Evolutionary conservation across 164 flowering plant genomes (phyloP), one percentile per base, ranked within the genome.

Genomic region (Vitis rupestris): DNA sequence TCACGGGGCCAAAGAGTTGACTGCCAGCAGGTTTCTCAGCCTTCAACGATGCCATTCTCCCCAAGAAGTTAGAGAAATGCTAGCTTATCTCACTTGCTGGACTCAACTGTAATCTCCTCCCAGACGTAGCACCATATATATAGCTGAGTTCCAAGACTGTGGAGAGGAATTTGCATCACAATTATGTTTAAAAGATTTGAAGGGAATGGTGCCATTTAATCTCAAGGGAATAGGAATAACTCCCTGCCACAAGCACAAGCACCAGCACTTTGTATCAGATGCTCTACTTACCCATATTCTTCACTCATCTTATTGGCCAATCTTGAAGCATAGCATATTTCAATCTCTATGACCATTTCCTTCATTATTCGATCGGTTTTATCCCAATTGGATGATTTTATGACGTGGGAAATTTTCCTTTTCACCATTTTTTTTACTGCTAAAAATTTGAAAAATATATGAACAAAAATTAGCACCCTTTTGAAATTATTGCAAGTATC

Each of bases 41-140:
- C 77, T 84, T 84, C 79, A 82, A 0, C 29, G 87, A 82, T 66
- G 87, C 83, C 87, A 84, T 81, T 70, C 14, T 31, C 69, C 13
- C 58, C 1, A 29, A 29, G 14, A 53, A 13, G 27, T 37, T 37
- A 3, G 44, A 37, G 44, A 37, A 37, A 0, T 0, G 44, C 44
- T 37, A 37, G 44, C 44, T 37, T 3, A 6, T 37, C 44, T 37
- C 44, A 37, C 44, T 37, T 37, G 44, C 7, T 37, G 44, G 44
- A 4, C 44, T 37, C 44, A 3, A 3, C 44, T 37, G 29, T 2
- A 11, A 2, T 47, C 65, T 1, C 3, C 52, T 62, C n/a, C 52
- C 52, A 47, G 10, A 27, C 13, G 23, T n/a, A 4, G 16, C n/a
- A n/a, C 16, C 44, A 37, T 37, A 30, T 44, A n/a, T 62, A 62